A percentile compares a stretch with the other conserved stretches of the same genome.
These are phyloP conservation scores for Linum lewisii DNA, from an alignment of 345 rosid genomes.

Conservation along the genomic window DNA sequence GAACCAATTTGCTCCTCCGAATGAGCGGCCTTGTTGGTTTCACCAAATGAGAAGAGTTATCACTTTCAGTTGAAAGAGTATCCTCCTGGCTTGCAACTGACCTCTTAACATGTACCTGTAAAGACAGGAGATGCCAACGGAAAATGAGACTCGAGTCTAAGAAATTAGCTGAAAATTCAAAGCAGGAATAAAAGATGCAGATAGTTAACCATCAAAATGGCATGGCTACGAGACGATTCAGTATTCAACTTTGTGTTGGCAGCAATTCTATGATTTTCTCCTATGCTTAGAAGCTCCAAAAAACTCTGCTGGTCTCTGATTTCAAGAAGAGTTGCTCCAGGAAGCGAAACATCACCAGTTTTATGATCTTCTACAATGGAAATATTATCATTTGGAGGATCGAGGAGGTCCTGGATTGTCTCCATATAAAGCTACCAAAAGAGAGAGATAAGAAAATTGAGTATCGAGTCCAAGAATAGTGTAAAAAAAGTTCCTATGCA, in stretches of 20 bases:
- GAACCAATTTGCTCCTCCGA: constrained; percentile 24
- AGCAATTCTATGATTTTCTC: constrained; percentile 29
- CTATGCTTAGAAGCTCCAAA: constrained; percentile 24
- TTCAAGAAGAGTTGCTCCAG: constrained; percentile 25
- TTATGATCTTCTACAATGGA: constrained; percentile 26
- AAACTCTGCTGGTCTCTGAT: constrained; percentile 24
- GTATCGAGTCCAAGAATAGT: too few relatives aligned
- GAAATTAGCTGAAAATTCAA: neutral
- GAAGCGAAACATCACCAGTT: constrained; percentile 27
- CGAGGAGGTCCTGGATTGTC: constrained; percentile 26
- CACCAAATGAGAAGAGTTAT: constrained; percentile 20
- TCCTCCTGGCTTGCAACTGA: constrained; percentile 20
- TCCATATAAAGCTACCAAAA: constrained; percentile 25
- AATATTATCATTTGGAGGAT: constrained; percentile 24
- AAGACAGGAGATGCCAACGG: neutral
- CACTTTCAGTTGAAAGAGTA: constrained; percentile 12
- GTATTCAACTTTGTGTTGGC: constrained; percentile 28
- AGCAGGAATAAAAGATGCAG: neutral
- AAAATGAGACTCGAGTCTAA: neutral
- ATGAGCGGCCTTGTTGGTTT: constrained; percentile 25
- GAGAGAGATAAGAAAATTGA: neutral
- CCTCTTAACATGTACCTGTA: constrained; percentile 23
- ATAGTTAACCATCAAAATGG: constrained; percentile 23
- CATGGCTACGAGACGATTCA: constrained; percentile 29
- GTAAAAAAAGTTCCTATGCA: neutral